Conservation (phyloP, 257 asterid species). For the Datura wrightii region DNA sequence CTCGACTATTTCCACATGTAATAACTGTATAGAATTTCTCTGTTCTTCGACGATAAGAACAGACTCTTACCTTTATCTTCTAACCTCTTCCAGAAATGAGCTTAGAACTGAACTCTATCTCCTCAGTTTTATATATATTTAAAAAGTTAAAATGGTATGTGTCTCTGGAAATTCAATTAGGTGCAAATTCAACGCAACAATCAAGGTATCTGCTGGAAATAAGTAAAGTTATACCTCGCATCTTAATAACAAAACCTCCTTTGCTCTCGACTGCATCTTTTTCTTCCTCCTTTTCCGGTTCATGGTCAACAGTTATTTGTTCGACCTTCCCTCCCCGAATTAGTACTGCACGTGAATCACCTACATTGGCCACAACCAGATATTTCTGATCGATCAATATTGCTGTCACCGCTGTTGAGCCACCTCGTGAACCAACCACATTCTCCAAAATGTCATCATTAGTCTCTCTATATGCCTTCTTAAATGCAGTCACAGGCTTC, state of each 20-base stretch:
- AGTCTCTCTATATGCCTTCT: conserved; percentile 45
- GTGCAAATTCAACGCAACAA: background rate
- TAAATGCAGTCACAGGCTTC: conserved; percentile 41
- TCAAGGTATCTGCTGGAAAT: background rate
- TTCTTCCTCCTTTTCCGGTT: conserved; percentile 51
- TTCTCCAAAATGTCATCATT: conserved; percentile 47
- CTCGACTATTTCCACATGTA: background rate
- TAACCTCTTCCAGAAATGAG: background rate
- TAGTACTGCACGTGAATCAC: conserved; percentile 58
- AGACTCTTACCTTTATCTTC: background rate
- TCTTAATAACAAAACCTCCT: conserved; percentile 54
- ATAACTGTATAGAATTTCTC: background rate
- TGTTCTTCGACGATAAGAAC: background rate
- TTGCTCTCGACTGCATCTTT: conserved; percentile 48
- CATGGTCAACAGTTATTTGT: conserved; percentile 52
- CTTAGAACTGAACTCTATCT: background rate
- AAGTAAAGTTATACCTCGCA: conserved; percentile 38
- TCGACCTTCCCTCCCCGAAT: conserved; percentile 43
- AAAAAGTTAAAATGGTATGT: background rate
- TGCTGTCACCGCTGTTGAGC: conserved; percentile 58
- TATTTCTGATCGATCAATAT: conserved; percentile 45
- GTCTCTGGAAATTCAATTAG: background rate
- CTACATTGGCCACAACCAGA: conserved; percentile 58
- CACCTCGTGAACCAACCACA: conserved; percentile 51
- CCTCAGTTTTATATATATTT: background rate